Conservation (phyloP, 371 early-diverging fungal species). For the Mortierella sp. region DNA sequence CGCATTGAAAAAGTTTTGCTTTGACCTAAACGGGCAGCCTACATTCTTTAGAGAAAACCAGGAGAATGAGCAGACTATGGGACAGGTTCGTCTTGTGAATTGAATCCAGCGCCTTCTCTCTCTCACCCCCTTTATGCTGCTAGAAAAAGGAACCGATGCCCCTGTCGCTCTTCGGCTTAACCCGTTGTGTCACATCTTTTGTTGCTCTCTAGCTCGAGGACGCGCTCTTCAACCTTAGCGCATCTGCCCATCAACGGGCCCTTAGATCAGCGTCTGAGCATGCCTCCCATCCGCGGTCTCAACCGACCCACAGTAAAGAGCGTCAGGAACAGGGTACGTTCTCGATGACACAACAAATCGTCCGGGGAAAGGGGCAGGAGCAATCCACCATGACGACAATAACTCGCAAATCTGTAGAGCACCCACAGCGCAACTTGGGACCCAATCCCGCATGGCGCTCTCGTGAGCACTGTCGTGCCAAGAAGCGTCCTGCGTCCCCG, state of each 20-base stretch:
- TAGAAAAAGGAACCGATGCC: no score
- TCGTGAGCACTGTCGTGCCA: constrained; percentile 45
- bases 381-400: constrained; percentile 37
- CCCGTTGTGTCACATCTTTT: no score
- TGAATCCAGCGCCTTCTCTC: constrained; percentile 55
- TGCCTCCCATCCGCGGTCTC: constrained; percentile 5
- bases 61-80: constrained; percentile 55
- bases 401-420: constrained; percentile 36
- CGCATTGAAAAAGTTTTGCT: constrained; percentile 68
- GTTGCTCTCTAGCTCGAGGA: constrained; percentile 49
- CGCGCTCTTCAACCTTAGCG: constrained; percentile 56
- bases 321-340: constrained; percentile 18
- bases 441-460: constrained; percentile 28
- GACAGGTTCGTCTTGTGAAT: constrained; percentile 35
- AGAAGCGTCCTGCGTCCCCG: constrained; percentile 59
- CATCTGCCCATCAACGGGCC: constrained; percentile 55
- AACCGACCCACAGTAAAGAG: constrained; percentile 6
- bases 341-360: constrained; percentile 29
- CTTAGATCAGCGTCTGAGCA: constrained; percentile 43
- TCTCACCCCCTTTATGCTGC: neutral
- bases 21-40: constrained; percentile 71
- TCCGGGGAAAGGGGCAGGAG: constrained; percentile 29
- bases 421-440: constrained; percentile 20
- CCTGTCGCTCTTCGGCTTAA: no score
- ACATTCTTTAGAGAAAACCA: constrained; percentile 68